A percentile compares a stretch with the other conserved stretches of the same genome.
Conservation (phyloP, 768 basidiomycete genomes). For the Tricholoma matsutake region DNA sequence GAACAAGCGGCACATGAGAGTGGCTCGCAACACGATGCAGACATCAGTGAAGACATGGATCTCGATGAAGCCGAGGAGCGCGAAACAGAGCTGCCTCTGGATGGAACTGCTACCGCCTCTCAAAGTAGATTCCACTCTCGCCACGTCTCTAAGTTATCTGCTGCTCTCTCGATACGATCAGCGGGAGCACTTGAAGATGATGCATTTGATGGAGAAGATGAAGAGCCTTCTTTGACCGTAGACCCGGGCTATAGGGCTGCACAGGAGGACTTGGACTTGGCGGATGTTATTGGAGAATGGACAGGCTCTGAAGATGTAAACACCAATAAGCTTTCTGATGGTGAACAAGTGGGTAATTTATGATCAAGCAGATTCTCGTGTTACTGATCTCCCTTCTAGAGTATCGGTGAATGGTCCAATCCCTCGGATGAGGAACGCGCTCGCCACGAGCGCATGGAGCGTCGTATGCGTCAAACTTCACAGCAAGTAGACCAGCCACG, state of each 20-base stretch:
- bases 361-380: constrained; percentile 6
- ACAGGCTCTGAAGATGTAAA: constrained; percentile 77
- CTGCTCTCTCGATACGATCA: constrained; percentile 63
- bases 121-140: constrained; percentile 61
- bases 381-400: constrained; percentile 39
- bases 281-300: constrained; percentile 66
- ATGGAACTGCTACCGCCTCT: constrained; percentile 43
- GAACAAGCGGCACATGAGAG: constrained; percentile 22
- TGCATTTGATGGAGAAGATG: constrained; percentile 23
- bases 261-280: constrained; percentile 23
- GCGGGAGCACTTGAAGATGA: constrained; percentile 51
- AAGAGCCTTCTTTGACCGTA: constrained; percentile 3
- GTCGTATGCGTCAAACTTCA: constrained; percentile 50
- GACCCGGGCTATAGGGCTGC: constrained; percentile 7
- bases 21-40: background rate
- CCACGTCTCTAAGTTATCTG: constrained; percentile 64
- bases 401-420: constrained; percentile 87
- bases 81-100: constrained; percentile 28
- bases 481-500: constrained; percentile 62
- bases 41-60: constrained; percentile 28
- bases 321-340: constrained; percentile 51
- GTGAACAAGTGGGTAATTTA: constrained; percentile 54
- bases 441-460: constrained; percentile 60
- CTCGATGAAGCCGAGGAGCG: constrained; percentile 32
- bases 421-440: constrained; percentile 88